Conservation (phyloP, 331 rosid genomes). For the Malus hybrid region DNA sequence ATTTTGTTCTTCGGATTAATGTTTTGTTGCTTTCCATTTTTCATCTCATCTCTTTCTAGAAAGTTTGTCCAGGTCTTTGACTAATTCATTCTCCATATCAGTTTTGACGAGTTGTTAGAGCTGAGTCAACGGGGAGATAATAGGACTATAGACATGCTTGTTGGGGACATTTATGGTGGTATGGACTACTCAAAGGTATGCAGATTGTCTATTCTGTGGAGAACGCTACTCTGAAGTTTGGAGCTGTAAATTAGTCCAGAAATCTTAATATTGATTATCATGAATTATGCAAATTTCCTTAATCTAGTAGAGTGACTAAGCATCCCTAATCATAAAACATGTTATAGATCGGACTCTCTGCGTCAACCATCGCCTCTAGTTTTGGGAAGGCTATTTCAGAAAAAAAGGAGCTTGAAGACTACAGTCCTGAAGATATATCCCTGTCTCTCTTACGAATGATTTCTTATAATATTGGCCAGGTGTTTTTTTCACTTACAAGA, state of each 20-base stretch:
- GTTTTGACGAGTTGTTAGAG: slow-evolving; percentile 89
- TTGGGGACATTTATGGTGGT: slow-evolving; percentile 96
- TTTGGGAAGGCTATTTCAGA: slow-evolving; percentile 82
- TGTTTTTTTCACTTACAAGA: slow-evolving; percentile 18
- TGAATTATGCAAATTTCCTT: slow-evolving; percentile 1
- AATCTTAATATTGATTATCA: neutral
- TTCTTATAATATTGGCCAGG: slow-evolving; percentile 95
- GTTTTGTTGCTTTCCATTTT: neutral
- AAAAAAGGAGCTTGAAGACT: slow-evolving; percentile 70
- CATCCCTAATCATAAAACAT: slow-evolving; percentile 14
- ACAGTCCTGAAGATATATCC: slow-evolving; percentile 92
- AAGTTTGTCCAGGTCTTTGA: slow-evolving; percentile 13
- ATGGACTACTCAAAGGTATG: slow-evolving; percentile 84
- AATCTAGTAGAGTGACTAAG: slow-evolving; percentile 10
- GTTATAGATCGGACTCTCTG: slow-evolving; percentile 78
- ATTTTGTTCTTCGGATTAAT: slow-evolving; percentile 1
- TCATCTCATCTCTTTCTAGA: slow-evolving; percentile 8
- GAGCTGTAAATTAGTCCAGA: neutral
- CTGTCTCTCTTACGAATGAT: slow-evolving; percentile 88
- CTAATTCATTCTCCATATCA: slow-evolving; percentile 27
- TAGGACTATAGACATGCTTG: slow-evolving; percentile 86
- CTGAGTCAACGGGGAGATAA: slow-evolving; percentile 89
- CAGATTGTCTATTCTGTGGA: neutral
- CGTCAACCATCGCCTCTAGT: slow-evolving; percentile 91
- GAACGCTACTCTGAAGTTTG: slow-evolving; percentile 7